Conservation (phyloP, 1,139 yeast species). For the Suhomyces panamericanus region DNA sequence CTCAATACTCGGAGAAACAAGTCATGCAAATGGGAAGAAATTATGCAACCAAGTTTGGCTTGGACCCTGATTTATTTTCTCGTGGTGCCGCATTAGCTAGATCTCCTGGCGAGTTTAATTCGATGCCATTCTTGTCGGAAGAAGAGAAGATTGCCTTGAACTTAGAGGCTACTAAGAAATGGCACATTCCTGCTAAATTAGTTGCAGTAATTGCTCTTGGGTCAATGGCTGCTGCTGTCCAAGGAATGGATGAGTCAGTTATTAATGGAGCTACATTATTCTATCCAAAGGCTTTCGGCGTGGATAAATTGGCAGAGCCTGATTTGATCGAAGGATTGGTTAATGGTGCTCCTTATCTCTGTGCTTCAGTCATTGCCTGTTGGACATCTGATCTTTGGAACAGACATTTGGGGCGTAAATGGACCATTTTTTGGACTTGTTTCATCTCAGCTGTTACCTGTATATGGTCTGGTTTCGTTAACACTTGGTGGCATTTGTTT, state of each 20-base stretch:
- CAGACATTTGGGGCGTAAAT: conserved; percentile 64
- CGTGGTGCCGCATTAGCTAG: conserved; percentile 79
- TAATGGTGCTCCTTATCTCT: conserved; percentile 79
- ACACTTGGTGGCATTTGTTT: conserved; percentile 74
- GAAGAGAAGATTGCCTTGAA: conserved; percentile 61
- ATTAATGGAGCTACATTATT: conserved; percentile 79
- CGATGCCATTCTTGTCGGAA: conserved; percentile 56
- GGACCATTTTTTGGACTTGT: conserved; percentile 72
- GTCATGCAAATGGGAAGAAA: conserved; percentile 70
- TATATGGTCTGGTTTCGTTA: conserved; percentile 74
- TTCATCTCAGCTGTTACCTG: conserved; percentile 64
- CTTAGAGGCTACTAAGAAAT: conserved; percentile 60
- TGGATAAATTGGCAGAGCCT: conserved; percentile 44
- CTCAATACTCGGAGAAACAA: conserved; percentile 63
- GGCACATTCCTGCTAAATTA: conserved; percentile 63
- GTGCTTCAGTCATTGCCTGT: conserved; percentile 69
- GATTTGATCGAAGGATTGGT: conserved; percentile 74
- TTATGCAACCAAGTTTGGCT: conserved; percentile 60
- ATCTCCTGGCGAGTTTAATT: conserved; percentile 56
- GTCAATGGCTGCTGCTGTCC: conserved; percentile 87
- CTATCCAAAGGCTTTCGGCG: conserved; percentile 54
- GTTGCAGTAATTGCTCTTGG: conserved; percentile 68
- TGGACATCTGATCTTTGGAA: conserved; percentile 75
- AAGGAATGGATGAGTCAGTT: conserved; percentile 91
- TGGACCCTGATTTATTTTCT: conserved; percentile 67